These are phyloP conservation scores for Farysia itapuensis DNA, from an alignment of 1,284 basidiomycete species.

Conservation along the genomic window DNA sequence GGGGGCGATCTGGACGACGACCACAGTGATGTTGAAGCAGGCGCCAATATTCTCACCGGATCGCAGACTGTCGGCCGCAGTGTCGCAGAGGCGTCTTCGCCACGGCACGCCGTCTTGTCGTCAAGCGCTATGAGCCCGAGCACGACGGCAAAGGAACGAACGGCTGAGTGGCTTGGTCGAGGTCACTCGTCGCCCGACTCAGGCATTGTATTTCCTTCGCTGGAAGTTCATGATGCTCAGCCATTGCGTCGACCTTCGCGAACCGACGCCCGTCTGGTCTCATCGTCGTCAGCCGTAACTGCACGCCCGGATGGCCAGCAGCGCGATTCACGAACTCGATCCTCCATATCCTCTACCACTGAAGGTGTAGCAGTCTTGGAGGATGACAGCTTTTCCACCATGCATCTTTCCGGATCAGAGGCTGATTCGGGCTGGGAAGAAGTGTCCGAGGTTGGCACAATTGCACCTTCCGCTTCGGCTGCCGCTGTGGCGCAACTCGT, in stretches of 20 bases:
- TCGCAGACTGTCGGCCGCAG: neutral
- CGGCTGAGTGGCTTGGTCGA: constrained; percentile 26
- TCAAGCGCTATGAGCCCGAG: too few species aligned
- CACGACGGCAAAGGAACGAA: constrained; percentile 7
- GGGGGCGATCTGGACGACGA: constrained; percentile 18
- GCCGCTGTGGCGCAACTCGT: too few species aligned
- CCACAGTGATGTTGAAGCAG: constrained; percentile 1
- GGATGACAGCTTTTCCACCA: constrained; percentile 31
- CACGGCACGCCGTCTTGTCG: too few species aligned
- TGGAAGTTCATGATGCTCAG: constrained; percentile 14
- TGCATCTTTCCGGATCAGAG: constrained; percentile 28
- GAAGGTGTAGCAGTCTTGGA: neutral
- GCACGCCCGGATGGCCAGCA: constrained; percentile 5
- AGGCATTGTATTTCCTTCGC: constrained; percentile 28
- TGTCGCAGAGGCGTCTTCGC: neutral
- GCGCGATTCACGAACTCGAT: neutral
- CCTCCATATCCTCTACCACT: neutral
- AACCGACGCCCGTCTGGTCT: constrained; percentile 15
- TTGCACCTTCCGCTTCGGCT: constrained; percentile 11
- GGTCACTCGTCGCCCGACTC: constrained; percentile 1
- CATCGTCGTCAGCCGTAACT: constrained; percentile 24
- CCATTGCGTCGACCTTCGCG: constrained; percentile 11
- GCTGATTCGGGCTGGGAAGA: constrained; percentile 35
- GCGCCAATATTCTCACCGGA: neutral
- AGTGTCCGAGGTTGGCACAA: constrained; percentile 39